Evolutionary conservation across 2,329 filamentous ascomycete genomes (phyloP).

Genomic region (Alternaria solani): DNA sequence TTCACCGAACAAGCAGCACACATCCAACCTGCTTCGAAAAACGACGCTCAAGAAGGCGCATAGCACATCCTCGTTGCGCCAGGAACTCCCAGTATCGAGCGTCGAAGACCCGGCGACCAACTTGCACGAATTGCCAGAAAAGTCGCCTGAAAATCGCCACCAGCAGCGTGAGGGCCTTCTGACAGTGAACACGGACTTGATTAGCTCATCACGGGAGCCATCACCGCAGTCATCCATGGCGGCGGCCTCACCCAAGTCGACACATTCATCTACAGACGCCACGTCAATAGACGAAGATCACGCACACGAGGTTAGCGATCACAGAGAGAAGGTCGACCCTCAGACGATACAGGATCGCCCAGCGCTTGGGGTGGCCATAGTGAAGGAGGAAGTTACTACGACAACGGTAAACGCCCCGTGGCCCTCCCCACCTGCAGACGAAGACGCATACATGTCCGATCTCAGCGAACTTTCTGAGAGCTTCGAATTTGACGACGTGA

Average conservation of each 20-base stretch:
- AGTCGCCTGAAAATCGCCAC: slow-evolving; percentile 38
- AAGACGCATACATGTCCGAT: slow-evolving; percentile 46
- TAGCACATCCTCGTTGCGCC: slow-evolving; percentile 41
- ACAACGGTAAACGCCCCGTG: slow-evolving; percentile 42
- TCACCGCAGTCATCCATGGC: slow-evolving; percentile 40
- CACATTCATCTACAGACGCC: slow-evolving; percentile 46
- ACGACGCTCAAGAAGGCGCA: slow-evolving; percentile 44
- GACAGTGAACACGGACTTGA: slow-evolving; percentile 39
- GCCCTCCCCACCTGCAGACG: slow-evolving; percentile 38
- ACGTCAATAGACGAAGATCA: slow-evolving; percentile 50
- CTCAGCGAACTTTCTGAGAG: slow-evolving; percentile 52
- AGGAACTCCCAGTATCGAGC: slow-evolving; percentile 43
- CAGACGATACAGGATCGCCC: slow-evolving; percentile 31
- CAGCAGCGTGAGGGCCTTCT: slow-evolving; percentile 46
- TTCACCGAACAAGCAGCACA: slow-evolving; percentile 18
- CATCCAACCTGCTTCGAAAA: slow-evolving; percentile 30
- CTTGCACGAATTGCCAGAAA: slow-evolving; percentile 23
- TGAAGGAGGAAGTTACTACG: slow-evolving; percentile 39
- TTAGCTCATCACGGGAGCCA: slow-evolving; percentile 36
- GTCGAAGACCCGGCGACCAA: slow-evolving; percentile 41
- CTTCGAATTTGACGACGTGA: slow-evolving; percentile 50
- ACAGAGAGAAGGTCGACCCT: slow-evolving; percentile 36
- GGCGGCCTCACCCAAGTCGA: slow-evolving; percentile 45
- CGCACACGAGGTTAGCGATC: slow-evolving; percentile 10
- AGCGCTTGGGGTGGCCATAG: slow-evolving; percentile 39